Percentiles rank a stretch among this genome's conserved stretches.
Conservation (phyloP, 371 early-diverging fungal genomes). For the Apophysomyces variabilis region DNA sequence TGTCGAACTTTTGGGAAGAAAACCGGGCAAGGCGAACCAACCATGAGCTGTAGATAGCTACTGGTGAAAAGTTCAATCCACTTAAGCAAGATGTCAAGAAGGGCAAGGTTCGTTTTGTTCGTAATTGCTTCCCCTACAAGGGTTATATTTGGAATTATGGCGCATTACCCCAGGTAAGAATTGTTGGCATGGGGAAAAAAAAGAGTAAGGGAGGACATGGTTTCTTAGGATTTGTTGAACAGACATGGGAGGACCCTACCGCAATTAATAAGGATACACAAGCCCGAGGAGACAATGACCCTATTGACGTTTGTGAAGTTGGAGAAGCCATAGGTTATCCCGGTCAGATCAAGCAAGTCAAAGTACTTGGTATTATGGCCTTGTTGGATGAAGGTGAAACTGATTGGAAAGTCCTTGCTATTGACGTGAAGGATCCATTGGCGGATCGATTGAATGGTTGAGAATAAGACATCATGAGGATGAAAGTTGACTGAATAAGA, state of each 20-base stretch:
- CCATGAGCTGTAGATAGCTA: constrained; percentile 73
- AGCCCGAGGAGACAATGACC: constrained; percentile 97
- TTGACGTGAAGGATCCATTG: constrained; percentile 94
- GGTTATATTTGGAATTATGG: constrained; percentile 99
- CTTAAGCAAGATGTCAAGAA: constrained; percentile 99
- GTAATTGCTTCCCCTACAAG: constrained; percentile 99
- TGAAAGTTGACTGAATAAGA: not conserved
- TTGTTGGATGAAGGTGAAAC: constrained; percentile 99
- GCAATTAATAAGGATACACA: constrained; percentile 85
- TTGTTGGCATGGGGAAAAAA: no score
- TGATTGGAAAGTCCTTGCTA: constrained; percentile 99
- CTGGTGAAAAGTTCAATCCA: constrained; percentile 94
- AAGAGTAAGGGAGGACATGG: not conserved
- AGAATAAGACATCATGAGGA: not conserved
- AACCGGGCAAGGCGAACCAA: not conserved
- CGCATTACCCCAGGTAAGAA: constrained; percentile 88
- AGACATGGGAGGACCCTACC: constrained; percentile 99
- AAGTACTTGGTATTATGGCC: constrained; percentile 97
- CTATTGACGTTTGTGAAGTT: constrained; percentile 98
- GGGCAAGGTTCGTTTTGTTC: constrained; percentile 97
- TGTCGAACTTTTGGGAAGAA: not conserved
- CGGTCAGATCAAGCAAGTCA: constrained; percentile 99
- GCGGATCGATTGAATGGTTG: constrained; percentile 88
- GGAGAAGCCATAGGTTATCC: constrained; percentile 87
- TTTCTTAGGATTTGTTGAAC: not conserved